Percentiles rank a stretch among this genome's conserved stretches.
phyloP scores from a whole-genome alignment of 257 asterid species.

The Solanum peruvianum region DNA sequence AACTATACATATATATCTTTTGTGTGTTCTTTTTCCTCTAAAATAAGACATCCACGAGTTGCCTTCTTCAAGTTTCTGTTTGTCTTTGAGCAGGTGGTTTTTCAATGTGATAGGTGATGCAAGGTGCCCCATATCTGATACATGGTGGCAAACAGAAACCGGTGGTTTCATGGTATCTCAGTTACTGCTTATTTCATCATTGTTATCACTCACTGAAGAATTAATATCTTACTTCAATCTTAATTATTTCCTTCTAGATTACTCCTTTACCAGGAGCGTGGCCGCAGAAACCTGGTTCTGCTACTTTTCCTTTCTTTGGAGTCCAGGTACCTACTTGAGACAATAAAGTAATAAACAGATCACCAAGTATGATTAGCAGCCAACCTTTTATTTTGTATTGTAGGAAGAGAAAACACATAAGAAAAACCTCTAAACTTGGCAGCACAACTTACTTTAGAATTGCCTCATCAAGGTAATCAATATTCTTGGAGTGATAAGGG shows the following conservation, averaged over 20 bases:
- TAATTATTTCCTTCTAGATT: slow-evolving; percentile 45
- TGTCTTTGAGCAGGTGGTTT: slow-evolving; percentile 64
- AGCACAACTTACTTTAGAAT: too few relatives aligned
- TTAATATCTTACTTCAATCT: slow-evolving; percentile 6
- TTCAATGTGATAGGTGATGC: slow-evolving; percentile 83
- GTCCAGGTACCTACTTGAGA: slow-evolving; percentile 52
- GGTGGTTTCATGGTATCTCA: slow-evolving; percentile 87
- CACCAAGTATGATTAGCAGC: background rate
- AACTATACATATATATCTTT: slow-evolving; percentile 7
- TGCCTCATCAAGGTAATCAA: too few relatives aligned
- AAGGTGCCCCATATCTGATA: slow-evolving; percentile 94
- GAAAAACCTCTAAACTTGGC: too few relatives aligned
- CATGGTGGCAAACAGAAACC: slow-evolving; percentile 99
- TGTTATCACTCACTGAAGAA: slow-evolving; percentile 1
- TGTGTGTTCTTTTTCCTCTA: background rate
- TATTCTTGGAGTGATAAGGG: too few relatives aligned
- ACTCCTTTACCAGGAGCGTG: slow-evolving; percentile 99
- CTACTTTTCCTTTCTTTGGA: slow-evolving; percentile 97
- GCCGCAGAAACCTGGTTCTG: slow-evolving; percentile 99
- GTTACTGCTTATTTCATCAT: slow-evolving; percentile 8
- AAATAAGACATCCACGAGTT: background rate
- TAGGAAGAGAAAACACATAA: background rate
- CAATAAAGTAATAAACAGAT: background rate
- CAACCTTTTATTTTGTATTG: background rate
- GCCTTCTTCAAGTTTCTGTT: background rate